These are phyloP conservation scores for Aspergillus sp. DNA, from an alignment of 2,329 filamentous ascomycete species.

Conservation along the genomic window DNA sequence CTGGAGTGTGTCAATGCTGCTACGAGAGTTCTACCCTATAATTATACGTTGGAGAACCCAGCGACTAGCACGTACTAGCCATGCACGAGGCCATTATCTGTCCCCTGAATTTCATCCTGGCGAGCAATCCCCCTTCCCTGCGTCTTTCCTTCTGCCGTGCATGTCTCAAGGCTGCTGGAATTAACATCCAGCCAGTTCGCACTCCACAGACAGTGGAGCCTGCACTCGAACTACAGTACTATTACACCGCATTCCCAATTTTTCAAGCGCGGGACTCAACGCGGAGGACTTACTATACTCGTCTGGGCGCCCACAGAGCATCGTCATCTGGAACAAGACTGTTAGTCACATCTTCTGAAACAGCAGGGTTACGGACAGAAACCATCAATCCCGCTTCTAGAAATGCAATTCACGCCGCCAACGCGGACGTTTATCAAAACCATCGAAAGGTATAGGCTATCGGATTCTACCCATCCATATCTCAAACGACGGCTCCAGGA, in stretches of 20 bases:
- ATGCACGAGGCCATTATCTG: background rate
- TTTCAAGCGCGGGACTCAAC: background rate
- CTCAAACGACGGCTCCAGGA: slow-evolving; percentile 9
- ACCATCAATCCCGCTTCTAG: background rate
- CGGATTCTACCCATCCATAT: background rate
- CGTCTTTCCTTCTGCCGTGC: no score
- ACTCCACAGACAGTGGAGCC: background rate
- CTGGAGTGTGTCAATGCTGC: no score
- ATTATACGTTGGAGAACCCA: no score
- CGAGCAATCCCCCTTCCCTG: no score
- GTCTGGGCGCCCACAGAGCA: background rate
- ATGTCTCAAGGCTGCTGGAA: background rate
- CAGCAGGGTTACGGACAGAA: background rate
- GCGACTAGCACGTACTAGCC: background rate
- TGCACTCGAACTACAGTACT: background rate
- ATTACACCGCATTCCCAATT: background rate
- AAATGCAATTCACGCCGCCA: background rate
- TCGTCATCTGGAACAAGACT: background rate
- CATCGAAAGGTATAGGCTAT: background rate
- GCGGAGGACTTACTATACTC: slow-evolving; percentile 6
- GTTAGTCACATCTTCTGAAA: no score
- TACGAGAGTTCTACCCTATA: no score
- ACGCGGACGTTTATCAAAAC: background rate
- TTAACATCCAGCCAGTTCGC: background rate
- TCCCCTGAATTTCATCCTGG: background rate